Evolutionary conservation across 192 early-diverging fungal species (phyloP).

Genomic region (Linnemannia exigua): DNA sequence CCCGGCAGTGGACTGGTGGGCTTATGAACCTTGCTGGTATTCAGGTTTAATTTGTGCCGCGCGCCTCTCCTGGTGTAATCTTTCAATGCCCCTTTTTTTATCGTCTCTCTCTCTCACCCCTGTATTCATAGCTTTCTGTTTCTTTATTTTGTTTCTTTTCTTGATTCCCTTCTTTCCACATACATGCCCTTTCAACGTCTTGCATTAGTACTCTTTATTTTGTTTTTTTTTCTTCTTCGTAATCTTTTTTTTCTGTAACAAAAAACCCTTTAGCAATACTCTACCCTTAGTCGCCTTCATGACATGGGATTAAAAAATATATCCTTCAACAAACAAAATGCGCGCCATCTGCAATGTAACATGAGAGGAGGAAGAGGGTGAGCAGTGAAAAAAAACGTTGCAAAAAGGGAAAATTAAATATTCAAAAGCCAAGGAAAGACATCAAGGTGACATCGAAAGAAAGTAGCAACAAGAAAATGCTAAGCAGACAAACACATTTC

Average conservation of each 20-base stretch:
- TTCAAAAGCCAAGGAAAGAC: too few species aligned
- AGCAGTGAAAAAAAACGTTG: too few species aligned
- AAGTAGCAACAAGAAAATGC: too few species aligned
- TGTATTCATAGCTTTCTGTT: conserved; percentile 7
- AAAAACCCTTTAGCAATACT: background rate
- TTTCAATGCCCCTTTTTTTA: background rate
- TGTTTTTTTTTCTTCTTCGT: background rate
- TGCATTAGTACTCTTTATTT: background rate
- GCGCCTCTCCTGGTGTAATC: too few species aligned
- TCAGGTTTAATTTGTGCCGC: conserved; percentile 28
- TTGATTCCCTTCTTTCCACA: background rate
- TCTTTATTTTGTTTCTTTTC: background rate
- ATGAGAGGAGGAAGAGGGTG: too few species aligned
- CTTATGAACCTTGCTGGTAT: conserved; percentile 51
- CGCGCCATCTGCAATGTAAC: too few species aligned
- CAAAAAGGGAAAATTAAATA: too few species aligned
- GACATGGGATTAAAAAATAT: background rate
- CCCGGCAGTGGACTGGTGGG: conserved; percentile 52
- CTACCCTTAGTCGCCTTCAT: background rate
- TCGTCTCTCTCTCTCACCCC: background rate
- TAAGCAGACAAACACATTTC: too few species aligned
- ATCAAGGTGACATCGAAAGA: too few species aligned
- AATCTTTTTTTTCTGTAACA: conserved; percentile 5
- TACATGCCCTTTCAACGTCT: background rate
- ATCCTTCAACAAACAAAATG: background rate